Conservation (phyloP, 306 rosid species). For the cucumber (Cucumis sativus) region DNA sequence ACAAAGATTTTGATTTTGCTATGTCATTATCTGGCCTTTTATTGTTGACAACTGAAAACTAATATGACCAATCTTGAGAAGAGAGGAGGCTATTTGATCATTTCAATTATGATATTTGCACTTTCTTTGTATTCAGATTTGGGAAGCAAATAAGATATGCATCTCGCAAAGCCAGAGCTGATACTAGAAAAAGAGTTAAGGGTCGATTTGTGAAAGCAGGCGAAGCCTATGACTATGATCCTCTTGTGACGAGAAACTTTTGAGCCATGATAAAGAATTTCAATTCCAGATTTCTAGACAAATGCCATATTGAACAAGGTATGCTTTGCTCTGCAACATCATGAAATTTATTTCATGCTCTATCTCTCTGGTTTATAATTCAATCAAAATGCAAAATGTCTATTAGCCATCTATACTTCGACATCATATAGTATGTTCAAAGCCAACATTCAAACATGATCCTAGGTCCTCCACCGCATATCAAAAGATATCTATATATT, state of each 20-base stretch:
- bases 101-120: constrained; percentile 5
- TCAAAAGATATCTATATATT: neutral
- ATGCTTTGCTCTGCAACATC: neutral
- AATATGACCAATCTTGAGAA: neutral
- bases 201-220: constrained; percentile 85
- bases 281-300: constrained; percentile 16
- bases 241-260: constrained; percentile 26
- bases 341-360: neutral
- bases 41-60: neutral
- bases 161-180: constrained; percentile 89
- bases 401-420: neutral
- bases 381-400: neutral
- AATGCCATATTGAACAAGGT: constrained; percentile 18
- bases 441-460: neutral
- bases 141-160: constrained; percentile 91
- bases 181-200: constrained; percentile 79
- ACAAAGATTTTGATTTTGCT: neutral
- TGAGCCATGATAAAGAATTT: constrained; percentile 18
- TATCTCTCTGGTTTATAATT: neutral
- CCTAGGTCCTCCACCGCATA: neutral
- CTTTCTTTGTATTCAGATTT: constrained; percentile 41
- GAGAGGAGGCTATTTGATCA: neutral
- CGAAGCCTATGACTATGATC: constrained; percentile 70
- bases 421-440: neutral
- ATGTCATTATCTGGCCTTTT: neutral